Evolutionary conservation across 257 asterid genomes (phyloP).

Genomic region (Solanum lycopersicoides): DNA sequence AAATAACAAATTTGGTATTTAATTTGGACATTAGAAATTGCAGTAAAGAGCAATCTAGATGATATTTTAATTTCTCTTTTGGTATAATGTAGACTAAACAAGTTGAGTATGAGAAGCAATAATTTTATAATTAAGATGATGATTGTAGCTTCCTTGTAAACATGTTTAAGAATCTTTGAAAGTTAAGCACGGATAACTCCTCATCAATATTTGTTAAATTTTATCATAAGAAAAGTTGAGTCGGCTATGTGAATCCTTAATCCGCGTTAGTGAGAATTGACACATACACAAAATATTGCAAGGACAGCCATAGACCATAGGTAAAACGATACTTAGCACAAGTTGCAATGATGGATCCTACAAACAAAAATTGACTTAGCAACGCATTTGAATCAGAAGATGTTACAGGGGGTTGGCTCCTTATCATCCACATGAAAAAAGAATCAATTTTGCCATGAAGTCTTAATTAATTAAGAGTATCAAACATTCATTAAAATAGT

Average conservation of each 20-base stretch:
- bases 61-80: not conserved
- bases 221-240: not conserved
- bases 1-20: not conserved
- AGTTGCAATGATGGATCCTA: not conserved
- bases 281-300: not conserved
- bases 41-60: not conserved
- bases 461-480: not conserved
- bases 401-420: not conserved
- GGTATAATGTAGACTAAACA: not conserved
- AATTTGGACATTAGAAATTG: not conserved
- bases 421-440: not conserved
- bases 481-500: not conserved
- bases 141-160: not conserved
- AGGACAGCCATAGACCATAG: not conserved
- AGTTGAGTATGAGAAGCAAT: not conserved
- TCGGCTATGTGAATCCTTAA: not conserved
- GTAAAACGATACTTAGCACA: not conserved
- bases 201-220: not conserved
- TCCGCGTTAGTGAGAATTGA: not conserved
- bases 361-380: not conserved
- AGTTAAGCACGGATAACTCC: not conserved
- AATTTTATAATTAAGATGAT: not conserved
- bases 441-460: not conserved
- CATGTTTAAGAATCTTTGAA: not conserved
- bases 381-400: not conserved